These are phyloP conservation scores for Exophiala sp. DNA, from an alignment of 2,329 filamentous ascomycete species.

Conservation along the genomic window DNA sequence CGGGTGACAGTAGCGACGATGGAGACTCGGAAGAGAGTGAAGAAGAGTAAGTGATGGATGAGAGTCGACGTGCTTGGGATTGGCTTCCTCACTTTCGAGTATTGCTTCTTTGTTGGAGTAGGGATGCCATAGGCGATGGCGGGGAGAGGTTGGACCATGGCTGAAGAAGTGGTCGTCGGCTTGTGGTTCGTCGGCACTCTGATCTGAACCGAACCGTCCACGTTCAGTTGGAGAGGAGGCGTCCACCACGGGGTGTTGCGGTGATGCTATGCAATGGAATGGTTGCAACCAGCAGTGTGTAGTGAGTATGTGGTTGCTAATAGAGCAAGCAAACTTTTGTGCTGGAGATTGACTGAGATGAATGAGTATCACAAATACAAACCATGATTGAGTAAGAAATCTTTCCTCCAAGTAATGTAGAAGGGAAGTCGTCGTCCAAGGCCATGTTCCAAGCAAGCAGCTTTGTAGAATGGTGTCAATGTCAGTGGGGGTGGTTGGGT, in stretches of 20 bases:
- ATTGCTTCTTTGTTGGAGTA: not conserved
- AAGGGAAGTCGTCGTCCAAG: too few species aligned
- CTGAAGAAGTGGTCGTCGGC: too few species aligned
- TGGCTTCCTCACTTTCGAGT: not conserved
- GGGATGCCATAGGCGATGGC: too few species aligned
- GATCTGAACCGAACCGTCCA: too few species aligned
- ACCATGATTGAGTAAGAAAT: not conserved
- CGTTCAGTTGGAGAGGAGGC: not conserved
- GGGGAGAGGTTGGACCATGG: too few species aligned
- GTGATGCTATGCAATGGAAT: not conserved
- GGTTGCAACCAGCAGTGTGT: not conserved
- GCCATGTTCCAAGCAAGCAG: too few species aligned
- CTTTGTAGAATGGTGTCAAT: too few species aligned
- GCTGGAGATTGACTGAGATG: not conserved
- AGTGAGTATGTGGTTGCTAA: not conserved
- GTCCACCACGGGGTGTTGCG: too few species aligned
- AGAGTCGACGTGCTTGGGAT: not conserved
- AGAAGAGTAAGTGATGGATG: slow-evolving; percentile 36
- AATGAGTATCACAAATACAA: not conserved
- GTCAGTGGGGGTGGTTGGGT: too few species aligned
- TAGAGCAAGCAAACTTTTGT: not conserved
- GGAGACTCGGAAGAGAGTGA: slow-evolving; percentile 47
- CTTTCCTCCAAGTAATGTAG: too few species aligned
- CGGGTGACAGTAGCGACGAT: slow-evolving; percentile 43
- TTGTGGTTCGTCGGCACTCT: too few species aligned